phyloP scores from a whole-genome alignment of 2,329 filamentous ascomycete species.

The Xylariales sp. region DNA sequence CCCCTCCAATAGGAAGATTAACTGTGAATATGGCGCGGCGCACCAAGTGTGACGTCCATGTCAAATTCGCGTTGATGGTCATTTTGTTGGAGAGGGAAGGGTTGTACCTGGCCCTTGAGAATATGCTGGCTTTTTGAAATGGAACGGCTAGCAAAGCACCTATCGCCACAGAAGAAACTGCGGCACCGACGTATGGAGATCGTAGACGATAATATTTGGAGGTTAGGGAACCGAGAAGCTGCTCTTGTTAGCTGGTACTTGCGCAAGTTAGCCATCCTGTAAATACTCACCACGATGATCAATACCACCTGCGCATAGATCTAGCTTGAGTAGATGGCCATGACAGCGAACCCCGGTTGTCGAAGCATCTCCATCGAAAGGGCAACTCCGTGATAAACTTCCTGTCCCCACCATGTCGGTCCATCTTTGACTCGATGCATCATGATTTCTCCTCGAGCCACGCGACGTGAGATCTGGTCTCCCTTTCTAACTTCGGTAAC shows the following conservation, averaged over 20 bases:
- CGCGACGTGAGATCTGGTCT: constrained; percentile 47
- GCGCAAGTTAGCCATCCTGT: background rate
- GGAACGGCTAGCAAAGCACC: constrained; percentile 68
- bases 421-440: constrained; percentile 70
- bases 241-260: constrained; percentile 1
- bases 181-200: constrained; percentile 62
- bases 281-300: constrained; percentile 50
- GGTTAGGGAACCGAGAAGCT: constrained; percentile 64
- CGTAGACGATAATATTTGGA: constrained; percentile 63
- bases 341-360: constrained; percentile 68
- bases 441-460: constrained; percentile 71
- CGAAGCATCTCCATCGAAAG: constrained; percentile 67
- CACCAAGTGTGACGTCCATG: constrained; percentile 69
- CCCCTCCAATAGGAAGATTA: constrained; percentile 60
- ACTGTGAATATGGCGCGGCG: constrained; percentile 65
- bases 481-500: constrained; percentile 59
- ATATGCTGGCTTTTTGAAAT: constrained; percentile 66
- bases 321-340: constrained; percentile 72
- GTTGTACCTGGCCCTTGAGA: constrained; percentile 59
- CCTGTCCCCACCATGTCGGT: constrained; percentile 73
- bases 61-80: constrained; percentile 59
- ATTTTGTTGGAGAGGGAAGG: constrained; percentile 61
- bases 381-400: constrained; percentile 65
- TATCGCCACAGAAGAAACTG: constrained; percentile 61
- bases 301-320: constrained; percentile 74